phyloP scores from a whole-genome alignment of 331 rosid genomes.

The Acacia pycnantha region DNA sequence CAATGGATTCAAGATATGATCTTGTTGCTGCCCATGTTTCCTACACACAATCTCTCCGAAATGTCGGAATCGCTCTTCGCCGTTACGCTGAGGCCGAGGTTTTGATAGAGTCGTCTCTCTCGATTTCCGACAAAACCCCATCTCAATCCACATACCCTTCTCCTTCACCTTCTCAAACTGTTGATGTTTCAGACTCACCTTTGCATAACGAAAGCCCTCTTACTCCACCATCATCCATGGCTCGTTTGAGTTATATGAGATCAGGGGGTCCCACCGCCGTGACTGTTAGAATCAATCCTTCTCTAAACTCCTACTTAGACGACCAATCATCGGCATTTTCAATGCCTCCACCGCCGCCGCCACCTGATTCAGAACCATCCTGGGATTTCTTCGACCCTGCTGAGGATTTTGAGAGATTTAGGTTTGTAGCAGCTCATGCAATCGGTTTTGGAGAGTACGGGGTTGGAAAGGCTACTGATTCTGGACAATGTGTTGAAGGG shows the following conservation, averaged over 20 bases:
- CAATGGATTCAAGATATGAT: conserved; percentile 83
- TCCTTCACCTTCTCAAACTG: conserved; percentile 59
- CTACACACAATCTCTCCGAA: conserved; percentile 67
- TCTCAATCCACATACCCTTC: conserved; percentile 88
- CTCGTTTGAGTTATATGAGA: conserved; percentile 66
- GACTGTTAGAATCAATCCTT: conserved; percentile 58
- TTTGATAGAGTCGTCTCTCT: conserved; percentile 71
- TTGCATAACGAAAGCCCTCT: conserved; percentile 51
- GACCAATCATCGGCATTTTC: conserved; percentile 52
- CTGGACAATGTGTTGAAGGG: conserved; percentile 34
- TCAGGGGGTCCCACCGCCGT: conserved; percentile 56
- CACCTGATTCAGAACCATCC: conserved; percentile 59
- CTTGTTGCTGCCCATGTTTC: conserved; percentile 88
- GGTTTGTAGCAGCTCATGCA: conserved; percentile 51
- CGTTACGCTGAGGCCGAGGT: conserved; percentile 87
- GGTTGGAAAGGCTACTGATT: conserved; percentile 27
- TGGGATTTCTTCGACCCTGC: conserved; percentile 91
- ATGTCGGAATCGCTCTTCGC: conserved; percentile 76
- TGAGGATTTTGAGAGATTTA: conserved; percentile 66
- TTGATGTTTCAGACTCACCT: conserved; percentile 73
- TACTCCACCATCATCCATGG: conserved; percentile 46
- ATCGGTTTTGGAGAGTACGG: conserved; percentile 28
- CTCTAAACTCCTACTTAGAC: conserved; percentile 39
- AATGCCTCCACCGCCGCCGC: conserved; percentile 47
- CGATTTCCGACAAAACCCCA: conserved; percentile 84